Conservation (phyloP, 139 green algal species). For the Volvox reticuliferus region DNA sequence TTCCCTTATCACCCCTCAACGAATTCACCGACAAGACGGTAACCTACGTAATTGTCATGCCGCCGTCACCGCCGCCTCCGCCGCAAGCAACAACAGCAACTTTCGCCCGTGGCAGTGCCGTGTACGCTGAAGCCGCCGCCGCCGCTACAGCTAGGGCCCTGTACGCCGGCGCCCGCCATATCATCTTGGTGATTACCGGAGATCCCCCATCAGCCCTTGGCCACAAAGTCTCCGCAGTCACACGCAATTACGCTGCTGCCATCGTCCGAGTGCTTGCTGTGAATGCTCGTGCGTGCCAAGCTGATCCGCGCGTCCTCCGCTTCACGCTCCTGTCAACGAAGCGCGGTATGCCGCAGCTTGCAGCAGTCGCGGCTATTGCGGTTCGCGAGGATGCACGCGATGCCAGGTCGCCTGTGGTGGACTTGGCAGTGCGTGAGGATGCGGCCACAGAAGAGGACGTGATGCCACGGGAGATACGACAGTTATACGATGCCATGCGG, state of each 20-base stretch:
- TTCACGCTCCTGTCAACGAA: conserved; percentile 24
- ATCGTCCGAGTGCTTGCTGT: conserved; percentile 6
- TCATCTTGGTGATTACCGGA: conserved; percentile 49
- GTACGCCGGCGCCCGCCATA: conserved; percentile 31
- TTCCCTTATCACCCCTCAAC: background rate
- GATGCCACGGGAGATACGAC: background rate
- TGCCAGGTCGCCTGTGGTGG: background rate
- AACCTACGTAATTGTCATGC: conserved; percentile 1
- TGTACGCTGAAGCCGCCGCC: background rate
- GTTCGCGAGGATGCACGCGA: background rate
- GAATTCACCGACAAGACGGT: background rate
- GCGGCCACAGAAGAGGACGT: background rate
- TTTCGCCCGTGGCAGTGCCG: background rate
- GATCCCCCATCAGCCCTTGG: background rate
- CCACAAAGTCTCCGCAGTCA: background rate
- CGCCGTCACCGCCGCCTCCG: background rate
- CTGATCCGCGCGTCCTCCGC: conserved; percentile 11
- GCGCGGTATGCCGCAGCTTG: background rate
- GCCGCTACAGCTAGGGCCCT: background rate
- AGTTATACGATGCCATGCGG: conserved; percentile 1
- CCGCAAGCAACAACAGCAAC: background rate
- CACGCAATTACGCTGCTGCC: background rate
- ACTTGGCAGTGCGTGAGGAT: background rate
- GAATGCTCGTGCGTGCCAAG: background rate
- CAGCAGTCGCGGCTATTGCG: background rate